Evolutionary conservation across 148 eudicot species (phyloP).

Genomic region (Heliamphora exappendiculata): DNA sequence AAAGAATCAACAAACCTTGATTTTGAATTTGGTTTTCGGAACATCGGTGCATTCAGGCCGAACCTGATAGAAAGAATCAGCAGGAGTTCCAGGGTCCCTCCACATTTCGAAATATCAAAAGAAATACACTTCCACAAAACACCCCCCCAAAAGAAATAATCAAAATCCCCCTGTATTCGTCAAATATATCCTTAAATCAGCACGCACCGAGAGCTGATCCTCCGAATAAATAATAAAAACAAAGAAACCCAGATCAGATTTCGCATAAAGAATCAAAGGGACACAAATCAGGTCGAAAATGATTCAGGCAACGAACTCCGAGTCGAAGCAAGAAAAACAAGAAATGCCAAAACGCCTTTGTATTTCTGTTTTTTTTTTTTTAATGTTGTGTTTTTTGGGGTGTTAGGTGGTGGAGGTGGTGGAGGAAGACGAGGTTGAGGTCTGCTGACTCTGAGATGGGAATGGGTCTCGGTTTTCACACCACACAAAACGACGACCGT

Average conservation of each 20-base stretch:
- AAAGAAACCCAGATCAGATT: conserved; percentile 18
- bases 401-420: not conserved
- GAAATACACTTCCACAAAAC: conserved; percentile 3
- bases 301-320: not conserved
- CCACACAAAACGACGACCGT: conserved; percentile 5
- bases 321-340: conserved; percentile 7
- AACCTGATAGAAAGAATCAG: conserved; percentile 80
- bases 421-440: not conserved
- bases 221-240: conserved; percentile 10
- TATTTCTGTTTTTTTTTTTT: not conserved
- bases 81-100: conserved; percentile 70
- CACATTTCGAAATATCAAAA: conserved; percentile 38
- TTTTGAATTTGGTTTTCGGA: conserved; percentile 85
- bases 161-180: conserved; percentile 2
- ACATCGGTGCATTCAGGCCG: conserved; percentile 83
- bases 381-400: not conserved
- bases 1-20: conserved; percentile 55
- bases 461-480: not conserved
- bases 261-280: conserved; percentile 12
- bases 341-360: not conserved
- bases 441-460: not conserved
- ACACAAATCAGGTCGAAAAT: conserved; percentile 24
- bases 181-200: conserved; percentile 17
- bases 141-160: not conserved
- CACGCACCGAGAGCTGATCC: conserved; percentile 13